phyloP scores from a whole-genome alignment of 257 asterid genomes.

The Eucommia ulmoides region DNA sequence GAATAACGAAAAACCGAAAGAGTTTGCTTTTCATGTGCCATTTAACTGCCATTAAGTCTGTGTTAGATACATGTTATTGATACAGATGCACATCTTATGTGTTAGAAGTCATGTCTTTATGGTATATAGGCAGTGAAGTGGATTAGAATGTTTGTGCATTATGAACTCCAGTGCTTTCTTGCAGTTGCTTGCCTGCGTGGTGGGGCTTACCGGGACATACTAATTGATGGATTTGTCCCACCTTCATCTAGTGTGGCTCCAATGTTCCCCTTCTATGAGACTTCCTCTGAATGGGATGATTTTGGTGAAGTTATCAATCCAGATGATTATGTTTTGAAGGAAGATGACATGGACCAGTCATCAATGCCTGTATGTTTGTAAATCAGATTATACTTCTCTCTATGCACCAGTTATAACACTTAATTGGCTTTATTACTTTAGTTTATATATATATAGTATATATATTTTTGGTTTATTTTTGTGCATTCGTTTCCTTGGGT shows the following conservation, averaged over 20 bases:
- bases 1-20: neutral
- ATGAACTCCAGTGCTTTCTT: too few species aligned
- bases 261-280: constrained; percentile 81
- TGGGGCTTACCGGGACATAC: constrained; percentile 74
- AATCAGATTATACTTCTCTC: constrained; percentile 7
- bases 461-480: too few species aligned
- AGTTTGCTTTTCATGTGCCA: neutral
- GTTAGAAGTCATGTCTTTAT: too few species aligned
- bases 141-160: too few species aligned
- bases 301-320: constrained; percentile 95
- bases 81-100: too few species aligned
- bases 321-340: constrained; percentile 75
- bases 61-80: too few species aligned
- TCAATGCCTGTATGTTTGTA: constrained; percentile 45
- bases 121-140: too few species aligned
- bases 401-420: constrained; percentile 1
- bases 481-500: too few species aligned
- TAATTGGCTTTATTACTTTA: neutral
- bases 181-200: constrained; percentile 48
- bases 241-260: constrained; percentile 69
- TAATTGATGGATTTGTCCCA: constrained; percentile 82
- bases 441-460: too few species aligned
- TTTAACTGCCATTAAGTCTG: too few species aligned
- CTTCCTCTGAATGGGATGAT: constrained; percentile 85
- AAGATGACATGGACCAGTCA: constrained; percentile 56